phyloP scores from a whole-genome alignment of 306 rosid species.

The Ochetophila trinervis region DNA sequence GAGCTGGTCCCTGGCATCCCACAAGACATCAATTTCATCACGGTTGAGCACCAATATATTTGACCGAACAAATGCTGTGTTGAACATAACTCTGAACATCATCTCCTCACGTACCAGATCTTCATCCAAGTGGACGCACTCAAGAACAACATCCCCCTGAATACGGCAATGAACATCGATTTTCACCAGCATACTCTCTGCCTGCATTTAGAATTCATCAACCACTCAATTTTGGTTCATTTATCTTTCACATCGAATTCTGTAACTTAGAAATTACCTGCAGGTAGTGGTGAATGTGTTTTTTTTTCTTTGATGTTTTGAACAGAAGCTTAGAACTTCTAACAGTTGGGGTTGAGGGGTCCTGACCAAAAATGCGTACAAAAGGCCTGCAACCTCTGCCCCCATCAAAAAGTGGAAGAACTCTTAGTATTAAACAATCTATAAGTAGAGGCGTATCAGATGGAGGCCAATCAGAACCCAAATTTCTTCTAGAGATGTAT shows the following conservation, averaged over 20 bases:
- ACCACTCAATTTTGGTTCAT: slow-evolving; percentile 23
- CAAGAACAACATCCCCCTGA: slow-evolving; percentile 97
- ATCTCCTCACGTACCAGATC: slow-evolving; percentile 74
- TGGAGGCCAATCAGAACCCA: slow-evolving; percentile 93
- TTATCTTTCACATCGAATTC: slow-evolving; percentile 27
- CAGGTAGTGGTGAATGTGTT: slow-evolving; percentile 52
- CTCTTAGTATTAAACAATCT: slow-evolving; percentile 82
- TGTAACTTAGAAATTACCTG: slow-evolving; percentile 62
- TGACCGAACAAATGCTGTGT: slow-evolving; percentile 88
- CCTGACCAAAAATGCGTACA: slow-evolving; percentile 79
- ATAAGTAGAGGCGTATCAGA: slow-evolving; percentile 75
- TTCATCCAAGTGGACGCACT: slow-evolving; percentile 73
- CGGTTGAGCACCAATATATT: slow-evolving; percentile 72
- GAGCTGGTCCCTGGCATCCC: slow-evolving; percentile 89
- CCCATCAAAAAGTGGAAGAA: slow-evolving; percentile 67
- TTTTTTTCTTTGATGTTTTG: slow-evolving; percentile 54
- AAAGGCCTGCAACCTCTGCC: slow-evolving; percentile 86
- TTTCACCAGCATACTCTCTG: slow-evolving; percentile 84
- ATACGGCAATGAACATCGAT: slow-evolving; percentile 73
- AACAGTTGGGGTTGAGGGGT: slow-evolving; percentile 65
- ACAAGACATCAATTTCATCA: slow-evolving; percentile 77
- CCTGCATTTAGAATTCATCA: slow-evolving; percentile 69
- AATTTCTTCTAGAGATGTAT: slow-evolving; percentile 80
- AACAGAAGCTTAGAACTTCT: slow-evolving; percentile 87
- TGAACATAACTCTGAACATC: slow-evolving; percentile 86